Evolutionary conservation across 805 yeast species (phyloP), one percentile per base, ranked within the genome.

Genomic region (Jamesozyma piceae): DNA sequence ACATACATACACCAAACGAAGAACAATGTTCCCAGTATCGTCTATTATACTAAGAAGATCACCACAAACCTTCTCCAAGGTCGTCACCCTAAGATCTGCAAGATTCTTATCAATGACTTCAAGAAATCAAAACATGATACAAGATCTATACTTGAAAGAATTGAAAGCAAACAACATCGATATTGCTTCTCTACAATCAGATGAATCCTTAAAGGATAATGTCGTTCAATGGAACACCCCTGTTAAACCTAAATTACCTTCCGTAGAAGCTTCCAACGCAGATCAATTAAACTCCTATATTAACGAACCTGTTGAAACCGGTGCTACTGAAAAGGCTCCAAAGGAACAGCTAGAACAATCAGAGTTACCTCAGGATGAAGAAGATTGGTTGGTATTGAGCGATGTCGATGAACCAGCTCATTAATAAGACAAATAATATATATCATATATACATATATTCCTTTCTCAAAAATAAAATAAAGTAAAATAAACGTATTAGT

Each of bases 221-320:
- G 90, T 88, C 54, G 79, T 82, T 68, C 77, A 83, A 55, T 92
- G 95, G 92, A 66, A 72, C 48, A 69, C 78, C 49, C 97, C 97
- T 57, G 65, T 74, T 49, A 76, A 87, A 53, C 95, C 97, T 55
- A 64, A 76, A 52, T 65, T 71, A 37, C 97, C 97, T 54, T 67
- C 74, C 50, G 62, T 76, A 44, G 95, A 86, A 65, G 77, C 75
- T 46, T 77, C 77, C 55, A 76, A 80, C 51, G 76, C 83, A 48
- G 71, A 71, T 31, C 80, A 82, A 43, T 70, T 86, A 53, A 67
- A 77, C 47, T 78, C 75, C 46, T 86, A 86, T 70, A 85, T 78
- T 60, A 51, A 77, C 35, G 67, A 80, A 49, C 72, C 74, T 43
- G 95, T 89, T 49, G 95, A 88, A 67, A 82, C 86, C 51, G 73